Evolutionary conservation across 208 protist genomes (phyloP), one percentile per base, ranked within the genome.

Genomic region (Porcisia hertigi): DNA sequence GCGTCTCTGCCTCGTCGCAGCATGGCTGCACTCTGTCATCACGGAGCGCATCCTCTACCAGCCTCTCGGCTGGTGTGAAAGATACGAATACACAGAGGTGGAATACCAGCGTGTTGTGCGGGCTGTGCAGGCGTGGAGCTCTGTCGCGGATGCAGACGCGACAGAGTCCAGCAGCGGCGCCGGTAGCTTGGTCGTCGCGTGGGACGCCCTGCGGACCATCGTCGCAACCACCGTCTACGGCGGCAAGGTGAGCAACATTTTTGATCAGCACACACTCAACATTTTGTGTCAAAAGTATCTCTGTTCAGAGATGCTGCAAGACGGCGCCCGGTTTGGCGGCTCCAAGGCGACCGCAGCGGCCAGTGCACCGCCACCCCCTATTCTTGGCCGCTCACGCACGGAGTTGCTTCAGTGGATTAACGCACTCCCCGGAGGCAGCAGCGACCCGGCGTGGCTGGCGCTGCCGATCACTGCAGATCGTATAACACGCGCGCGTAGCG

Each of bases 51-150:
- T 99, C 23, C 80, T 94, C 54, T 99, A 99, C 80, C 85, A 94
- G 72, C 98, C 98, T 25, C 75, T 99, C 9, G 99, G 99, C 53
- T 99, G 99, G 99, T 96, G 91, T 36, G 98, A 99, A 88, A 69
- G 69, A 7, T 99, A 99, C 89, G 99, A 99, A 87, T 99, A 99
- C 88, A 99, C 91, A 71, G 98, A 99, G 54, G 93, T 93, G 16
- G 99, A 99, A 85, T 94, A 99, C 57, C 85, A 90, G 52, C 96
- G 93, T 55, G 95, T 98, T 9, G 64, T 99, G 16, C 90, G 98
- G 45, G 91, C 96, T 9, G 84, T 99, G 36, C 92, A 98, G 71
- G 85, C 88, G 36, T 99, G 98, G 98, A 75, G 76, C 36, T 39
- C 55, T 8, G 34, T 74, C 97, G 30, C 63, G 94, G 34, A n/a